phyloP scores from a whole-genome alignment of 257 asterid species.

The Vinca minor region DNA sequence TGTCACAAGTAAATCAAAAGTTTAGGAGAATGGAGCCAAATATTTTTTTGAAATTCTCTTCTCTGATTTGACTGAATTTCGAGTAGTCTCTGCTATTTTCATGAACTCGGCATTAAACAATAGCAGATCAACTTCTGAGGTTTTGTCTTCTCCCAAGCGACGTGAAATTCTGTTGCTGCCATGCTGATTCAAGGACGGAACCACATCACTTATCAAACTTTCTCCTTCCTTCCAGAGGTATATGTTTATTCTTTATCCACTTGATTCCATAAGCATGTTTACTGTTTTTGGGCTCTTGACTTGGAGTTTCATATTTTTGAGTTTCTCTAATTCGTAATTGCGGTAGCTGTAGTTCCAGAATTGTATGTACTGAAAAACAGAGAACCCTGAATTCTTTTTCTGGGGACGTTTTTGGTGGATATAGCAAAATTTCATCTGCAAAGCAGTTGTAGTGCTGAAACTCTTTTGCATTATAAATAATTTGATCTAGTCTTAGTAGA shows the following conservation, averaged over 20 bases:
- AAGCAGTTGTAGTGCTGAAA: neutral
- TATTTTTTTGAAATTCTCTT: neutral
- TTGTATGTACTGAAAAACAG: neutral
- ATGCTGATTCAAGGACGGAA: neutral
- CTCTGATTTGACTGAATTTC: neutral
- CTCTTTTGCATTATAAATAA: neutral
- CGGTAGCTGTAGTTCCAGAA: conserved; percentile 1
- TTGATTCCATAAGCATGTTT: neutral
- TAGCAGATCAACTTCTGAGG: conserved; percentile 1
- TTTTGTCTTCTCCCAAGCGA: neutral
- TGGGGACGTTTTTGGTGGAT: neutral
- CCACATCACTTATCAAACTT: neutral
- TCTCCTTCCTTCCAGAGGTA: conserved; percentile 5
- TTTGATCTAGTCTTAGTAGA: neutral
- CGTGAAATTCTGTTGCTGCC: conserved; percentile 1
- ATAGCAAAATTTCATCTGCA: neutral
- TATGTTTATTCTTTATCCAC: neutral
- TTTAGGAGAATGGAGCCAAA: conserved; percentile 20
- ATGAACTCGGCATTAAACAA: neutral
- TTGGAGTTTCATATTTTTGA: neutral
- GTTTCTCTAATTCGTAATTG: neutral
- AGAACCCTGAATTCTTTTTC: neutral
- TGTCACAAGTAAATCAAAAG: conserved; percentile 18
- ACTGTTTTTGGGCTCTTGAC: neutral
- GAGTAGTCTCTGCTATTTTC: neutral